Conservation (phyloP, 2,329 filamentous ascomycete species). For the Ophiostoma sp. region DNA sequence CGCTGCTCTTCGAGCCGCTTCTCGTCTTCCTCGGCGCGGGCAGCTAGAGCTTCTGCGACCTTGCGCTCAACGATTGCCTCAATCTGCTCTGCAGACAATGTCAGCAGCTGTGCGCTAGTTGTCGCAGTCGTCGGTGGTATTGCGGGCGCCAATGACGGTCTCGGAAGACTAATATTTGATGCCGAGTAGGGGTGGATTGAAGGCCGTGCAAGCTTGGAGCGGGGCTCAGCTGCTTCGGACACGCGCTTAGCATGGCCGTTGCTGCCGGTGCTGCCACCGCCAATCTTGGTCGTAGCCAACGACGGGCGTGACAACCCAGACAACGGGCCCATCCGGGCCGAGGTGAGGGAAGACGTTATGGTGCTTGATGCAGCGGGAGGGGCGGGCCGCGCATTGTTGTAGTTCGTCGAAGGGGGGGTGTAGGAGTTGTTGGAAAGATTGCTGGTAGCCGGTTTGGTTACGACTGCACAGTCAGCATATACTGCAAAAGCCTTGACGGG, state of each 20-base stretch:
- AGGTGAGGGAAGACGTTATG: constrained; percentile 28
- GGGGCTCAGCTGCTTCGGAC: constrained; percentile 34
- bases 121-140: constrained; percentile 30
- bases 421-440: constrained; percentile 6
- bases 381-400: constrained; percentile 22
- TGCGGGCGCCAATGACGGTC: constrained; percentile 19
- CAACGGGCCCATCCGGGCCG: constrained; percentile 25
- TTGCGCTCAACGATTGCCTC: constrained; percentile 91
- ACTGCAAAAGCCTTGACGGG: constrained; percentile 81
- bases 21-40: constrained; percentile 52
- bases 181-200: constrained; percentile 25
- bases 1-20: constrained; percentile 34
- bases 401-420: neutral
- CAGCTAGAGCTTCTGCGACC: constrained; percentile 80
- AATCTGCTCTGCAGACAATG: constrained; percentile 65
- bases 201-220: constrained; percentile 42
- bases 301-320: constrained; percentile 11
- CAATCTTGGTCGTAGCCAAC: constrained; percentile 22
- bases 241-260: constrained; percentile 38
- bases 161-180: constrained; percentile 9
- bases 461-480: constrained; percentile 62
- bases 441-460: constrained; percentile 18
- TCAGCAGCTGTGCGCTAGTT: constrained; percentile 6
- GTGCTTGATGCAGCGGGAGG: constrained; percentile 35
- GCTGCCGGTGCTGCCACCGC: constrained; percentile 3